Evolutionary conservation across 805 yeast genomes (phyloP), one percentile per base, ranked within the genome.

Genomic region (Komagataella pseudopastoris): DNA sequence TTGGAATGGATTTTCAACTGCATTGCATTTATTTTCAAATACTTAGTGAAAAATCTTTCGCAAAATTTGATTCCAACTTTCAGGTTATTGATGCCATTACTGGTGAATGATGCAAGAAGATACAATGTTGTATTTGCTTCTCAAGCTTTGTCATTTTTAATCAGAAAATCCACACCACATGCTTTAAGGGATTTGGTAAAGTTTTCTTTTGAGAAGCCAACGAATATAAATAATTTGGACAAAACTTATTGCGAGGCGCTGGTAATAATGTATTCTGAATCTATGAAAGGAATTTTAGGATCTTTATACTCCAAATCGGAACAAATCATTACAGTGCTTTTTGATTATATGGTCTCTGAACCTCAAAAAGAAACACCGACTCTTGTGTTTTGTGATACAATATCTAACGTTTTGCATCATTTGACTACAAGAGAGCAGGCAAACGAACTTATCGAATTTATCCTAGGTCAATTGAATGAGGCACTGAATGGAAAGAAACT

Each of bases 11-110:
- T 83, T 8, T 91, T 91, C 70, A 87, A 87, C 63, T 72, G 88
- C 55, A 64, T 91, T 53, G 96, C 97, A 4, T 89, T 87, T 62
- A 73, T 88, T 46, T 93, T 91, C 78, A 93, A 93, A 65, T 90
- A 91, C 61, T 70, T 91, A 43, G 76, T 93, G 5, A 78, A 81
- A 58, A 68, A 75, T 3, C 63, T 93, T 49, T 73, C 82, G 0
- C 68, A 75, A 22, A 85, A 88, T 58, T 66, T 89, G 53, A 59
- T 72, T 16, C 85, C 88, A 6, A 88, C 97, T 0, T 87, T 85
- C 62, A 70, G 74, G 39, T 60, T 76, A 4, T 69, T 89, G 10
- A 65, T 79, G 39, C 90, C 95, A 0, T 64, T 88, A 20, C 68
- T 91, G 51, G 76, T 77, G 43, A 66, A 80, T 50, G 72, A 73